Conservation (phyloP, 164 flowering plant species). For the Echeveria elegans region DNA sequence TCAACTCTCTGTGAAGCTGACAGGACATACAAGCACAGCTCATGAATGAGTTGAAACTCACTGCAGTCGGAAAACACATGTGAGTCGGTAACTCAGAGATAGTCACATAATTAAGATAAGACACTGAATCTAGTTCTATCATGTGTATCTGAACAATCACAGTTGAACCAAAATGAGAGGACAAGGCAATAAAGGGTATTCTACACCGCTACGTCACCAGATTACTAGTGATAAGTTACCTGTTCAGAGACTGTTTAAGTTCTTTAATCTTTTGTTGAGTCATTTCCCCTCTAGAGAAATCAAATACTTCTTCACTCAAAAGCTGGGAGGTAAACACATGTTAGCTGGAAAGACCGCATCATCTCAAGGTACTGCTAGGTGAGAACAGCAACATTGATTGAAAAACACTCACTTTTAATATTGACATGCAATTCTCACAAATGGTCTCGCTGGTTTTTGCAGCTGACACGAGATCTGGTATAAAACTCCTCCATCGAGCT, state of each 20-base stretch:
- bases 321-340: slow-evolving; percentile 40
- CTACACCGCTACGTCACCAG: not conserved
- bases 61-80: slow-evolving; percentile 48
- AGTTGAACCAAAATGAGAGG: not conserved
- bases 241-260: slow-evolving; percentile 87
- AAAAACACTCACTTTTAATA: slow-evolving; percentile 58
- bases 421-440: slow-evolving; percentile 98
- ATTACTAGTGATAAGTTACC: slow-evolving; percentile 28
- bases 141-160: not conserved
- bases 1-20: slow-evolving; percentile 93
- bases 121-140: not conserved
- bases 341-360: slow-evolving; percentile 4
- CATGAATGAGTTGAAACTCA: slow-evolving; percentile 97
- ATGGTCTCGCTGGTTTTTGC: slow-evolving; percentile 97
- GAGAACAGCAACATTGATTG: not conserved
- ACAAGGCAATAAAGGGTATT: not conserved
- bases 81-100: not conserved
- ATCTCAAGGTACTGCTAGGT: not conserved
- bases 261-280: slow-evolving; percentile 96
- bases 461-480: slow-evolving; percentile 94
- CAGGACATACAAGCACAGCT: slow-evolving; percentile 92
- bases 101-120: not conserved
- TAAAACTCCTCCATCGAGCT: slow-evolving; percentile 81
- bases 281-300: slow-evolving; percentile 99
- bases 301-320: slow-evolving; percentile 96